Conservation (phyloP, 2,329 filamentous ascomycete genomes). For the Cladophialophora carrionii region DNA sequence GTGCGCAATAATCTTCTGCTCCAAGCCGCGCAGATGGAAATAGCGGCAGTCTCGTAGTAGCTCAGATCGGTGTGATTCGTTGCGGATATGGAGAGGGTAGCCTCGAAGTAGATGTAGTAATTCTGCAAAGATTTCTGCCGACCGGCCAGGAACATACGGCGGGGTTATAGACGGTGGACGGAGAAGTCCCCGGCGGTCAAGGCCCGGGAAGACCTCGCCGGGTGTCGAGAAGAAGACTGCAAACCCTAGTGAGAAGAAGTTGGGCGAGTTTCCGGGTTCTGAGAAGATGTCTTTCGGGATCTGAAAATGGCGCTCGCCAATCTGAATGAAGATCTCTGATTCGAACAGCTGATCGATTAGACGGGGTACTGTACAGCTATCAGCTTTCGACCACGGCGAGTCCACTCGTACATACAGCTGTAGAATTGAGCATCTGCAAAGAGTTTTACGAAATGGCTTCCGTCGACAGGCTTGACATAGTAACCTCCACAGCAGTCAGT, state of each 20-base stretch:
- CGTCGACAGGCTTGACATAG: slow-evolving; percentile 78
- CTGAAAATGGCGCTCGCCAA: slow-evolving; percentile 84
- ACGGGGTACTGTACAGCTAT: slow-evolving; percentile 68
- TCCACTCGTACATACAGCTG: slow-evolving; percentile 60
- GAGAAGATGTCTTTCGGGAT: slow-evolving; percentile 87
- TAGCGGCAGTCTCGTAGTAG: slow-evolving; percentile 86
- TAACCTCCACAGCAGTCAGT: slow-evolving; percentile 62
- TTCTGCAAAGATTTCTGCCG: slow-evolving; percentile 81
- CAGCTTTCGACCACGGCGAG: slow-evolving; percentile 5
- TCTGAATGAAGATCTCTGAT: slow-evolving; percentile 87
- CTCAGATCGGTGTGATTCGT: slow-evolving; percentile 74
- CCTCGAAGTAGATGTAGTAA: slow-evolving; percentile 80
- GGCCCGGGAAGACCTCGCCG: slow-evolving; percentile 79
- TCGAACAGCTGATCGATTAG: slow-evolving; percentile 89
- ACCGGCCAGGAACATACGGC: slow-evolving; percentile 77
- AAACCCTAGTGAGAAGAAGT: slow-evolving; percentile 93
- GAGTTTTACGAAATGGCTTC: slow-evolving; percentile 84
- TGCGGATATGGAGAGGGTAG: slow-evolving; percentile 76
- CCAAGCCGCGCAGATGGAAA: slow-evolving; percentile 87
- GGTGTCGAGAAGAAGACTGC: slow-evolving; percentile 82
- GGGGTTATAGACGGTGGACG: slow-evolving; percentile 85
- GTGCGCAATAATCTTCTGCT: slow-evolving; percentile 82
- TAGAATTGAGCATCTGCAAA: slow-evolving; percentile 97
- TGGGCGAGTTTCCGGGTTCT: slow-evolving; percentile 84
- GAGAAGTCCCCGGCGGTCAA: slow-evolving; percentile 76